Percentiles rank a stretch among this genome's conserved stretches.
Conservation (phyloP, 345 rosid genomes). For the Populus pruinosa region DNA sequence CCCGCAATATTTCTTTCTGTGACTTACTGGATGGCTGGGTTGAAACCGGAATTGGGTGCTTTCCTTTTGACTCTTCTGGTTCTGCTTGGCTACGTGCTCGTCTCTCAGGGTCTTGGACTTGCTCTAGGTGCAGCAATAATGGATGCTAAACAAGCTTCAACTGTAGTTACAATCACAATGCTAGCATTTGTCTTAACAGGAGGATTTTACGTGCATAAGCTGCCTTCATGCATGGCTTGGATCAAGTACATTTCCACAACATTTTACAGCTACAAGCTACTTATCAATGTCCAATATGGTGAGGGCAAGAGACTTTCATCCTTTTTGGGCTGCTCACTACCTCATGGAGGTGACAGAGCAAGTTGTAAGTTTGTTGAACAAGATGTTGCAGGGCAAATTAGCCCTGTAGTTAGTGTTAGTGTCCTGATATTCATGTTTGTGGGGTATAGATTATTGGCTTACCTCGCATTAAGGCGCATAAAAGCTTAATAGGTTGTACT, state of each 20-base stretch:
- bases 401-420: constrained; percentile 40
- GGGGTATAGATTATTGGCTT: constrained; percentile 79
- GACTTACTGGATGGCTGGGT: constrained; percentile 80
- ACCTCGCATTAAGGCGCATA: constrained; percentile 67
- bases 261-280: constrained; percentile 63
- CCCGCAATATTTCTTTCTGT: constrained; percentile 62
- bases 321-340: constrained; percentile 45
- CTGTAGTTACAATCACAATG: constrained; percentile 77
- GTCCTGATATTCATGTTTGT: constrained; percentile 62
- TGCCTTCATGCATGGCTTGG: constrained; percentile 73
- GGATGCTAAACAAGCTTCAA: constrained; percentile 92
- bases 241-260: constrained; percentile 72
- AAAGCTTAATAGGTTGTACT: constrained; percentile 20
- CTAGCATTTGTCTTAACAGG: constrained; percentile 81
- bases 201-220: constrained; percentile 80
- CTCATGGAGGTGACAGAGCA: constrained; percentile 8
- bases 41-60: constrained; percentile 49
- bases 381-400: constrained; percentile 63
- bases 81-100: constrained; percentile 70
- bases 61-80: constrained; percentile 56
- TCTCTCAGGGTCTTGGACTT: constrained; percentile 83
- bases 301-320: constrained; percentile 42
- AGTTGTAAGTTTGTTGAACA: constrained; percentile 63
- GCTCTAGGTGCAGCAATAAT: constrained; percentile 79
- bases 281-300: constrained; percentile 66